Evolutionary conservation across 2,329 filamentous ascomycete genomes (phyloP), one percentile per base, ranked within the genome.

Genomic region (Rhytidhysteron rufulum): DNA sequence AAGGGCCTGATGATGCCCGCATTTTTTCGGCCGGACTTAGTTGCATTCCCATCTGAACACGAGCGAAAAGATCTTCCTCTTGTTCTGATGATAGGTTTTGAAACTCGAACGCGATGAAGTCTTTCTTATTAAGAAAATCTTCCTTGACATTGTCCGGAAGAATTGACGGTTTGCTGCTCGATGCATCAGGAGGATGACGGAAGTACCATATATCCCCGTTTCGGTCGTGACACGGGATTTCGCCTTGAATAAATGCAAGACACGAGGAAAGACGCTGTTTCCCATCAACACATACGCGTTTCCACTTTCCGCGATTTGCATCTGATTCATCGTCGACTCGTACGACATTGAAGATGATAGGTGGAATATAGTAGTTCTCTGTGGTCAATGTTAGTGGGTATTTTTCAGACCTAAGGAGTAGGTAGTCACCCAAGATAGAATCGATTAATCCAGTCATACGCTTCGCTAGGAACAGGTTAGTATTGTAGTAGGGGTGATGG

Each of bases 221-320:
- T 18, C 57, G 51, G 34, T 74, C 71, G 17, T 63, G 55, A 37
- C 70, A 70, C 4, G 67, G 66, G 31, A 75, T 69, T 18, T 65
- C 49, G 2, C 71, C 72, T 17, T 59, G 62, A 44, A 73, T 62
- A 36, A 74, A 75, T 15, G 65, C 67, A 11, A 54, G 50, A 13
- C 74, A 55, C 2, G 70, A 72, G 2, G 69, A 68, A 4, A 75
- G 51, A 11, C 72, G 65, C 47, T 75, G 71, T 50, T 74, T 74
- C 4, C 72, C 72, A 51, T 74, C 70, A 7, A 74, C 63, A 43
- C 69, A 73, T 15, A 69, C 58, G 9, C 67, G 56, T 11, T 42
- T 52, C 35, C 55, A 51, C 22, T 44, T 48, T 15, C 41, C 42
- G 13, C 41, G 50, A 34, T 51, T 41, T 19, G 41, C 40, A 4